A percentile compares a stretch with the other conserved stretches of the same genome.
Evolutionary conservation across 2,329 filamentous ascomycete species (phyloP).

Genomic region (Hymenoscyphus fraxineus): DNA sequence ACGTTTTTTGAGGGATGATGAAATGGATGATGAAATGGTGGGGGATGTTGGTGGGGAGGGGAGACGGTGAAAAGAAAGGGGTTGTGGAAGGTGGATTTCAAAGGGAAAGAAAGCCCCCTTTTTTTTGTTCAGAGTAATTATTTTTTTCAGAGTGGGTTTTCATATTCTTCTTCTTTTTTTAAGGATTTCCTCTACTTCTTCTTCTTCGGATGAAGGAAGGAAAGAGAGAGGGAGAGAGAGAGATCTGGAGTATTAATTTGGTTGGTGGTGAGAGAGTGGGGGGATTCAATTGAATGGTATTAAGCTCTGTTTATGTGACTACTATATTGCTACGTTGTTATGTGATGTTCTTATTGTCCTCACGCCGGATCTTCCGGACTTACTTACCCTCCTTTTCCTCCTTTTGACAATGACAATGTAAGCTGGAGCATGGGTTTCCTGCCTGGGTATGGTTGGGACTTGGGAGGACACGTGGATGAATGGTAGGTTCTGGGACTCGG

Average conservation of each 20-base stretch:
- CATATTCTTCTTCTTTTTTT: neutral
- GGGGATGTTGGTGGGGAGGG: neutral
- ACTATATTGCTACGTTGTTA: too few species aligned
- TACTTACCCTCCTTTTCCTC: too few species aligned
- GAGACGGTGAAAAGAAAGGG: neutral
- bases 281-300: neutral
- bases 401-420: too few species aligned
- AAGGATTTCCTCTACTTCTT: neutral
- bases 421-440: too few species aligned
- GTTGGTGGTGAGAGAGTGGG: too few species aligned
- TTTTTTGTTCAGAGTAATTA: neutral
- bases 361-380: too few species aligned
- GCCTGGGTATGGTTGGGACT: too few species aligned
- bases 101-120: neutral
- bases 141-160: neutral
- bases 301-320: neutral
- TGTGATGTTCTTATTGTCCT: too few species aligned
- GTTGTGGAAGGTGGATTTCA: neutral
- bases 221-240: neutral
- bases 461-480: too few species aligned
- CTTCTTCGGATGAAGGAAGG: too few species aligned
- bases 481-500: too few species aligned
- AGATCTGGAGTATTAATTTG: slow-evolving; percentile 1
- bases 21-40: neutral
- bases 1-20: neutral